A percentile compares a stretch with the other conserved stretches of the same genome.
These are phyloP conservation scores for Ilyonectria robusta DNA, from an alignment of 2,329 filamentous ascomycete genomes.

Conservation along the genomic window DNA sequence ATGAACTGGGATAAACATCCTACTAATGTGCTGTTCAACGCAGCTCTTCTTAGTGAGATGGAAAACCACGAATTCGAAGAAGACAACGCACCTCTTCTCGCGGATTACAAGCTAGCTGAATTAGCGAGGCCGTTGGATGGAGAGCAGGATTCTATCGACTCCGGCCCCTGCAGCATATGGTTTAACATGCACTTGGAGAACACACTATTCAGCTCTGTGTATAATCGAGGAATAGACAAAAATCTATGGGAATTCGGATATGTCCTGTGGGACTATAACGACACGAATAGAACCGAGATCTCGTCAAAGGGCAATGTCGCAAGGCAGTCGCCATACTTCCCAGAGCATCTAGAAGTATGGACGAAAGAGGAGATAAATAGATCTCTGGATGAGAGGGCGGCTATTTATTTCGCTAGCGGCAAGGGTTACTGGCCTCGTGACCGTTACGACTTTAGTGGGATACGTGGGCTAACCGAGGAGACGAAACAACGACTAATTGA, in stretches of 20 bases:
- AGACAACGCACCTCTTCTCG: background rate
- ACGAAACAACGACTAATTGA: background rate
- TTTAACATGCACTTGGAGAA: background rate
- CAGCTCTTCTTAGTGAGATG: background rate
- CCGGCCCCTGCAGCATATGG: background rate
- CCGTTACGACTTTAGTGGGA: slow-evolving; percentile 2
- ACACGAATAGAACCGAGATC: background rate
- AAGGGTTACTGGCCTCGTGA: slow-evolving; percentile 1
- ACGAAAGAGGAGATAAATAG: background rate
- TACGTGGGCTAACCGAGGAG: background rate
- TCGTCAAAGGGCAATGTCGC: background rate
- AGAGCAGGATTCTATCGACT: background rate
- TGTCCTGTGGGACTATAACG: background rate
- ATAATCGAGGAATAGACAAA: background rate
- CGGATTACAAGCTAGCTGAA: background rate
- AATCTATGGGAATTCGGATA: background rate
- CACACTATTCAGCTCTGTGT: background rate
- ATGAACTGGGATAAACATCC: background rate
- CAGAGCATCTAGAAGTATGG: background rate
- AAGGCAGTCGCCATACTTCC: background rate
- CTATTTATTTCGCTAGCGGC: background rate
- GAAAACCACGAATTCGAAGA: no score
- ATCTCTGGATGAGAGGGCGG: background rate
- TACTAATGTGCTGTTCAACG: background rate
- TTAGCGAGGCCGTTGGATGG: background rate